Evolutionary conservation across 257 asterid genomes (phyloP).

Genomic region (Hygrophila difformis): DNA sequence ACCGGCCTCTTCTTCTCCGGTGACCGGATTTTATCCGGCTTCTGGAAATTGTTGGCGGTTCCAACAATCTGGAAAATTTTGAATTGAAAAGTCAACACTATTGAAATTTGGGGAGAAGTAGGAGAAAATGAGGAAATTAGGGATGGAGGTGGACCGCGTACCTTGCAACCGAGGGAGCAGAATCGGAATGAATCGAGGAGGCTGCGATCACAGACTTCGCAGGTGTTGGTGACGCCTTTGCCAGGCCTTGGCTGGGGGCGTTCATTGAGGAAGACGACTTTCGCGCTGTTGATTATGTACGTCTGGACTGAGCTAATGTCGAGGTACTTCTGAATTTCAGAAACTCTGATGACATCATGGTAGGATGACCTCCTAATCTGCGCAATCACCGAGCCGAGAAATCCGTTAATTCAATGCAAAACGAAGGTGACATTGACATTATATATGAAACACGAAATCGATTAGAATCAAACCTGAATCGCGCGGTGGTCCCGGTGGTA

Average conservation of each 20-base stretch:
- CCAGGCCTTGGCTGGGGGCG: conserved; percentile 73
- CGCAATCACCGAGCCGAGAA: not conserved
- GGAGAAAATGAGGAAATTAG: no score
- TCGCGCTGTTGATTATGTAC: conserved; percentile 61
- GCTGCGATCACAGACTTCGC: conserved; percentile 55
- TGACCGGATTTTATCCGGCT: conserved; percentile 19
- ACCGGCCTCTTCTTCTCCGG: conserved; percentile 28
- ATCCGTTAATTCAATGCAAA: not conserved
- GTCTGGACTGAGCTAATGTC: conserved; percentile 58
- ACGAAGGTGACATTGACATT: not conserved
- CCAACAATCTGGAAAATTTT: conserved; percentile 43
- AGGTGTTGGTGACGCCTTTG: conserved; percentile 53
- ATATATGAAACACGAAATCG: no score
- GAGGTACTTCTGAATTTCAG: conserved; percentile 48
- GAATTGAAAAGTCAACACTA: not conserved
- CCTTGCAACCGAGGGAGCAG: conserved; percentile 79
- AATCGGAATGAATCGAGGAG: conserved; percentile 57
- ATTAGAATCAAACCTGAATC: conserved; percentile 25
- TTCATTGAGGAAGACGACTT: conserved; percentile 55
- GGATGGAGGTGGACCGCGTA: conserved; percentile 1
- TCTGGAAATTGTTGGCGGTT: conserved; percentile 32
- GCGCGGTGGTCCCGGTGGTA: conserved; percentile 37
- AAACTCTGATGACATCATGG: conserved; percentile 63
- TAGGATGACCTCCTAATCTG: conserved; percentile 67
- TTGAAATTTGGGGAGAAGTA: no score